Conservation (phyloP, 257 asterid species). For the Linderniella brevidens region DNA sequence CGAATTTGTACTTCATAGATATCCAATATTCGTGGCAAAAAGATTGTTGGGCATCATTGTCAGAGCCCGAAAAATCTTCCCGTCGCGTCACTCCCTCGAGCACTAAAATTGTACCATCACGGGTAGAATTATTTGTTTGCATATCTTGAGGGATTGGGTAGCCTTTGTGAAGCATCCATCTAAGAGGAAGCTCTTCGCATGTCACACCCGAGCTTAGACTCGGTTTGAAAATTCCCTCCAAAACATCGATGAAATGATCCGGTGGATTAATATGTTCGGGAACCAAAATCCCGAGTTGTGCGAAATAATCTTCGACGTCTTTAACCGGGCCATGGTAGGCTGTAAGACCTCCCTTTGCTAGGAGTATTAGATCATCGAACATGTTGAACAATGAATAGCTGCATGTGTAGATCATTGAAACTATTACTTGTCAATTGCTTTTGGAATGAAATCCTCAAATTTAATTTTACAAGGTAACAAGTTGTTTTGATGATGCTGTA, state of each 20-base stretch:
- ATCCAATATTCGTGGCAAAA: constrained; percentile 57
- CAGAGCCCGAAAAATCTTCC: constrained; percentile 15
- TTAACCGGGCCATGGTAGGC: constrained; percentile 74
- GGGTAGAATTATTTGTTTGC: constrained; percentile 23
- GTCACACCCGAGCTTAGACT: constrained; percentile 32
- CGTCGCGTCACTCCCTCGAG: constrained; percentile 4
- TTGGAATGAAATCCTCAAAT: too few species aligned
- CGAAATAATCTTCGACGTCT: constrained; percentile 80
- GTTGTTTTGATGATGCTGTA: too few species aligned
- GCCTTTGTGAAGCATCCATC: constrained; percentile 86
- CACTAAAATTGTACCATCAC: constrained; percentile 1
- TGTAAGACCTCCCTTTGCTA: constrained; percentile 85
- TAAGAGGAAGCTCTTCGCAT: constrained; percentile 61
- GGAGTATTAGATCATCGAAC: constrained; percentile 86
- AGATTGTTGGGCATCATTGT: constrained; percentile 28
- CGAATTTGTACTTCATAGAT: constrained; percentile 36
- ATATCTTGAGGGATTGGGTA: constrained; percentile 57
- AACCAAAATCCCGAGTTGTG: constrained; percentile 39
- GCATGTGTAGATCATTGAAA: constrained; percentile 16
- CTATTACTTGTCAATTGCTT: too few species aligned
- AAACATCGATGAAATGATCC: constrained; percentile 72
- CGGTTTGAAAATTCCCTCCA: constrained; percentile 72
- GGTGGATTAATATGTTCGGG: constrained; percentile 94
- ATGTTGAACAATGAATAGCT: constrained; percentile 75
- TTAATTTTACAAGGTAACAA: too few species aligned